Percentiles rank a stretch among this genome's conserved stretches.
phyloP scores from a whole-genome alignment of 805 yeast species.

The Yamadazyma philogaea region DNA sequence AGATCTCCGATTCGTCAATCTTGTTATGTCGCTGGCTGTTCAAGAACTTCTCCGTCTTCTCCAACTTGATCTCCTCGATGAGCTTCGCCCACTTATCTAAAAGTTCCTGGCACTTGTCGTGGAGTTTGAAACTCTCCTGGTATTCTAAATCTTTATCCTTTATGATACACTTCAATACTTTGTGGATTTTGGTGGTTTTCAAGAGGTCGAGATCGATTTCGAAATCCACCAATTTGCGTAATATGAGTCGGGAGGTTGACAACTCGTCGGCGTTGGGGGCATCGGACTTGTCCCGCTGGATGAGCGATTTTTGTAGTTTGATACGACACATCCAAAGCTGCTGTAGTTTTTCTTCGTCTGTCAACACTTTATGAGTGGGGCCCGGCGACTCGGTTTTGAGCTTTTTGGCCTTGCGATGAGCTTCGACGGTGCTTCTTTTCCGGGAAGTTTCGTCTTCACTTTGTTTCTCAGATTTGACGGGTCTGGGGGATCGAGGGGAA shows the following conservation, averaged over 20 bases:
- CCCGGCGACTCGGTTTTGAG: constrained; percentile 17
- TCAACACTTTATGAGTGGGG: constrained; percentile 10
- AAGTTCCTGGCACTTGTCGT: constrained; percentile 41
- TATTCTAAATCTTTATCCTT: constrained; percentile 39
- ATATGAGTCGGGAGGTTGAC: constrained; percentile 36
- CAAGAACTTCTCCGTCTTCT: constrained; percentile 18
- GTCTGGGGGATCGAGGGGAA: too few species aligned
- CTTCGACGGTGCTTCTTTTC: constrained; percentile 4
- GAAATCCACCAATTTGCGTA: constrained; percentile 41
- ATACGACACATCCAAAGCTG: constrained; percentile 48
- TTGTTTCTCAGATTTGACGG: too few species aligned
- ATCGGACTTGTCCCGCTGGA: constrained; percentile 39
- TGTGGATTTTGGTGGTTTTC: constrained; percentile 47
- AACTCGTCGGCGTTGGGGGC: constrained; percentile 46
- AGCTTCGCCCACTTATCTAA: constrained; percentile 40
- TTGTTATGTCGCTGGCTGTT: constrained; percentile 3
- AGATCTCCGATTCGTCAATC: constrained; percentile 25
- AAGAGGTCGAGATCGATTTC: constrained; percentile 41
- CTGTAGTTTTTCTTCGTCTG: constrained; percentile 42
- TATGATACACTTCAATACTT: constrained; percentile 48
- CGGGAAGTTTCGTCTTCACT: constrained; percentile 15
- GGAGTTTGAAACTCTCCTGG: constrained; percentile 44
- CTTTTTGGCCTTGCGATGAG: constrained; percentile 9
- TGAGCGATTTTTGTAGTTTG: constrained; percentile 46
- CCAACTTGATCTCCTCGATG: constrained; percentile 35